Percentiles rank a stretch among this genome's conserved stretches.
Evolutionary conservation across 192 early-diverging fungal genomes (phyloP).

Genomic region (Backusella mclennaniae): DNA sequence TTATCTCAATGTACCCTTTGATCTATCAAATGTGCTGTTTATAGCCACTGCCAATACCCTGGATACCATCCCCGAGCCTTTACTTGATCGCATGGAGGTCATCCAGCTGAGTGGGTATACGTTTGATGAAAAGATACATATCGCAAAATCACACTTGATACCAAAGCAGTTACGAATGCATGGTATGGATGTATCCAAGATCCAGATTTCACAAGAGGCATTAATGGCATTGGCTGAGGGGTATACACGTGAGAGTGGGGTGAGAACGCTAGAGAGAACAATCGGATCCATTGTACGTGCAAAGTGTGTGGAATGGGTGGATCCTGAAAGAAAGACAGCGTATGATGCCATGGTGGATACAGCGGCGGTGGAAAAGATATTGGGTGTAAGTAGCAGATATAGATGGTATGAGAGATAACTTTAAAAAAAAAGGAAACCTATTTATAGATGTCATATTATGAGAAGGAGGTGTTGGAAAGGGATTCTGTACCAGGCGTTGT

Average conservation of each 20-base stretch:
- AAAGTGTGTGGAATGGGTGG: constrained; percentile 56
- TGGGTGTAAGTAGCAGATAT: constrained; percentile 47
- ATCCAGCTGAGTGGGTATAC: constrained; percentile 79
- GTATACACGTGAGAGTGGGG: constrained; percentile 82
- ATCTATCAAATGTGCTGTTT: constrained; percentile 69
- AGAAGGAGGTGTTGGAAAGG: constrained; percentile 69
- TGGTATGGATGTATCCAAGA: constrained; percentile 47
- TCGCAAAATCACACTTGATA: constrained; percentile 68
- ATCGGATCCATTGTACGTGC: constrained; percentile 69
- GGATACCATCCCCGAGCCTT: constrained; percentile 73
- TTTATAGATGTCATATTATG: constrained; percentile 51
- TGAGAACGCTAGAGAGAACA: constrained; percentile 71
- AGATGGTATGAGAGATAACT: neutral
- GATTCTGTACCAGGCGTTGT: constrained; percentile 67
- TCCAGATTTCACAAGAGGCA: constrained; percentile 52
- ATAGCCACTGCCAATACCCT: constrained; percentile 82
- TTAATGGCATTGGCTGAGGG: constrained; percentile 61
- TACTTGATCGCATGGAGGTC: constrained; percentile 85
- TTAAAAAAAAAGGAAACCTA: no score
- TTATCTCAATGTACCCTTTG: constrained; percentile 70
- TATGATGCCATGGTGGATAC: constrained; percentile 50
- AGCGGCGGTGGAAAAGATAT: constrained; percentile 55
- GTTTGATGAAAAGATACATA: constrained; percentile 81
- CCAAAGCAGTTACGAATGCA: constrained; percentile 75
- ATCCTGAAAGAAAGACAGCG: constrained; percentile 24